Evolutionary conservation across 352 stramenopile species (phyloP).

Genomic region (Phytophthora macrochlamydospora): DNA sequence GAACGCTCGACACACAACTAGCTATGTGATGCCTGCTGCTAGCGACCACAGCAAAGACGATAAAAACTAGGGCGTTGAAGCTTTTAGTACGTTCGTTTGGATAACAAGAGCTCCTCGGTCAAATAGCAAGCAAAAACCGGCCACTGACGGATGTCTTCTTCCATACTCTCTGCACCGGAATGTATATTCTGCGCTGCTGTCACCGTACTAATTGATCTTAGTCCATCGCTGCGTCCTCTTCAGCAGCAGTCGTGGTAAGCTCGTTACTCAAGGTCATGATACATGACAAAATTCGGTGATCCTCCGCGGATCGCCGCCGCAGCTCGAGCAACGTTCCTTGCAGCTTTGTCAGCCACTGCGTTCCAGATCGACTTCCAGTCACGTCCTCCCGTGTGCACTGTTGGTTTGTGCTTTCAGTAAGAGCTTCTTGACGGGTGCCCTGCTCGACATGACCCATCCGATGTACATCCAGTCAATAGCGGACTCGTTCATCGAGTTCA

Average conservation of each 20-base stretch:
- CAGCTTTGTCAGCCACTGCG: slow-evolving; percentile 12
- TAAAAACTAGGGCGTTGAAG: no score
- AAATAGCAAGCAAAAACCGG: no score
- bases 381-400: not conserved
- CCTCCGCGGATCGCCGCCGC: not conserved
- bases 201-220: no score
- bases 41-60: no score
- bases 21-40: no score
- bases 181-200: no score
- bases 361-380: slow-evolving; percentile 24
- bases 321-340: slow-evolving; percentile 5
- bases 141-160: no score
- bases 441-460: slow-evolving; percentile 15
- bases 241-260: not conserved
- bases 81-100: no score
- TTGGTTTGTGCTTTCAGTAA: slow-evolving; percentile 6
- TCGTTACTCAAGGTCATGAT: slow-evolving; percentile 7
- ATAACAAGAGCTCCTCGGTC: no score
- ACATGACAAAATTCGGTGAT: slow-evolving; percentile 7
- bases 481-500: slow-evolving; percentile 21
- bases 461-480: slow-evolving; percentile 20
- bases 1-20: no score
- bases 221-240: not conserved
- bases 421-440: slow-evolving; percentile 14
- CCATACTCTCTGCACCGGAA: no score